A percentile compares a stretch with the other conserved stretches of the same genome.
Conservation (phyloP, 768 basidiomycete genomes). For the Russula abietina region DNA sequence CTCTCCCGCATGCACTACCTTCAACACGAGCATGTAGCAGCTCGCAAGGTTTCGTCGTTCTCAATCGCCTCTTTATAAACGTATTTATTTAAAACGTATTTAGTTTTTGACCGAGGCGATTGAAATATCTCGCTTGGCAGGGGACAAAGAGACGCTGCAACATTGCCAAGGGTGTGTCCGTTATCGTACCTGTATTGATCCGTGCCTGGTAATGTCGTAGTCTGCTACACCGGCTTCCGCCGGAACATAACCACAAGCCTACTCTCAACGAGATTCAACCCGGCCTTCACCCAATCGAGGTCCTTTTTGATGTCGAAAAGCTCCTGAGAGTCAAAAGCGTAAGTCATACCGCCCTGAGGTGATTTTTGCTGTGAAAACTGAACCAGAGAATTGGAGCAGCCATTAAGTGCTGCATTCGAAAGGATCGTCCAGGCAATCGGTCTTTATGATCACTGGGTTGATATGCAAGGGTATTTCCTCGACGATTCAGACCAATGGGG, state of each 20-base stretch:
- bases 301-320: slow-evolving; percentile 72
- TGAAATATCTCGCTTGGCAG: slow-evolving; percentile 63
- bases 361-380: neutral
- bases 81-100: slow-evolving; percentile 8
- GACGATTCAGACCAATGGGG: slow-evolving; percentile 60
- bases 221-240: slow-evolving; percentile 65
- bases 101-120: slow-evolving; percentile 76
- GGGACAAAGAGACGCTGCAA: slow-evolving; percentile 67
- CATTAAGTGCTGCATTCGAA: slow-evolving; percentile 47
- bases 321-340: slow-evolving; percentile 64
- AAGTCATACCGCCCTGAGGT: slow-evolving; percentile 23
- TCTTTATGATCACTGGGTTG: slow-evolving; percentile 66
- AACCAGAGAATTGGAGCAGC: slow-evolving; percentile 14
- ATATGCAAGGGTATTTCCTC: slow-evolving; percentile 45
- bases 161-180: slow-evolving; percentile 64
- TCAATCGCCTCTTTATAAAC: neutral
- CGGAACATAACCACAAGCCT: slow-evolving; percentile 42
- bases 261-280: slow-evolving; percentile 68
- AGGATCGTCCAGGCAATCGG: slow-evolving; percentile 62
- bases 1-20: slow-evolving; percentile 74
- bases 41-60: slow-evolving; percentile 47
- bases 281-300: slow-evolving; percentile 67
- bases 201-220: slow-evolving; percentile 34
- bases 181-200: neutral
- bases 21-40: slow-evolving; percentile 60